A percentile compares a stretch with the other conserved stretches of the same genome.
Evolutionary conservation across 2,329 filamentous ascomycete species (phyloP).

Genomic region (Colletotrichum melonis): DNA sequence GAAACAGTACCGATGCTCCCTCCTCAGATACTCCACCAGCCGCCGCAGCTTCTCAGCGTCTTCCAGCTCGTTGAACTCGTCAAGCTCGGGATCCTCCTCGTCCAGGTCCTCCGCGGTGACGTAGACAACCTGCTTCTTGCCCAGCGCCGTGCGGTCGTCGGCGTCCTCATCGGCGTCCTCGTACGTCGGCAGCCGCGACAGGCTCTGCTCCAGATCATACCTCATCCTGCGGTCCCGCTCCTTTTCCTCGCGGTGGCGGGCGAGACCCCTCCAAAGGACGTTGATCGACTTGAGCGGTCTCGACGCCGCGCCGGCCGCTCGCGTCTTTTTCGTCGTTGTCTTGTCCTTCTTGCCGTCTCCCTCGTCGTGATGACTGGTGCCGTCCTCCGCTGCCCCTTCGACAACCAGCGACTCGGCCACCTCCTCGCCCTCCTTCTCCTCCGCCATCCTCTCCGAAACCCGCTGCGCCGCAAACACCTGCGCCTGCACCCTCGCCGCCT

Average conservation of each 20-base stretch:
- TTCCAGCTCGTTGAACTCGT: slow-evolving; percentile 79
- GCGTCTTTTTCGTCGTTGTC: slow-evolving; percentile 47
- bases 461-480: slow-evolving; percentile 83
- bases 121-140: slow-evolving; percentile 65
- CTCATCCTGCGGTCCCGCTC: slow-evolving; percentile 75
- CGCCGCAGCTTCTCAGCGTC: slow-evolving; percentile 73
- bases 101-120: slow-evolving; percentile 76
- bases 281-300: slow-evolving; percentile 75
- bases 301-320: slow-evolving; percentile 46
- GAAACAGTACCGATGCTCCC: slow-evolving; percentile 86
- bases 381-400: neutral
- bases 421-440: slow-evolving; percentile 52
- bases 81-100: slow-evolving; percentile 83
- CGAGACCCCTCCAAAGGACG: slow-evolving; percentile 82
- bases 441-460: slow-evolving; percentile 81
- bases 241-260: slow-evolving; percentile 75
- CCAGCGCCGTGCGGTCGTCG: slow-evolving; percentile 78
- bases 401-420: neutral
- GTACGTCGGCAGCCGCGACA: slow-evolving; percentile 73
- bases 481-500: slow-evolving; percentile 75
- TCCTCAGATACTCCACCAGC: slow-evolving; percentile 76
- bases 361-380: too few species aligned
- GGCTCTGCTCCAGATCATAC: slow-evolving; percentile 73
- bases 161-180: slow-evolving; percentile 75
- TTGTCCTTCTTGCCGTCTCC: slow-evolving; percentile 42